Base-by-base conservation (phyloP, 306 rosid genomes). In the Ceratonia siliqua region DNA sequence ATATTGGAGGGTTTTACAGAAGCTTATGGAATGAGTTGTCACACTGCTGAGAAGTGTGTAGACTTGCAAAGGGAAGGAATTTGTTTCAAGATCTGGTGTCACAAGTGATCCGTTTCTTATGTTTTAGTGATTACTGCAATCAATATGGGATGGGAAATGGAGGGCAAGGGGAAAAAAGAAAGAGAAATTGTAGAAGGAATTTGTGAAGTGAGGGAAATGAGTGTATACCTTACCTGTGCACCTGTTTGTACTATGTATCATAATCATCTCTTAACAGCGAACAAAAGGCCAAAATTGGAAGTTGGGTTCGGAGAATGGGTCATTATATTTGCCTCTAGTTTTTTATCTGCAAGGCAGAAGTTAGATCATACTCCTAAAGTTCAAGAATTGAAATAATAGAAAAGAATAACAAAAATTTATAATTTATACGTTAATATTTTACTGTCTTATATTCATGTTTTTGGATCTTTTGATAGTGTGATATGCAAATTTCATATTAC, bases 1-100 rank as follows among this genome's bases (percentile, higher is more conserved):
- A 83, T 89, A 88, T 80, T 91, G 98, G 98, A 87, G 78, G 74
- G 91, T 85, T 71, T 68, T 88, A 79, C 84, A 57, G 79, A 81
- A 84, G 80, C 86, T 85, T 33, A 12, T 41, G 58, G 88, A 82
- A 63, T 83, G 71, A 81, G 55, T 42, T 22, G 32, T 27, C 13
- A 8, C n/a, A 48, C 2, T 28, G 25, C 10, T 3, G 25, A 43
- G 61, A 54, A 54, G 32, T 56, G 15, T 11, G 53, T 25, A 50
- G 46, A 59, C 42, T 52, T 62, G 8, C 27, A 38, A 64, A 72
- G 11, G 33, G 61, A 54, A 76, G 68, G 46, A 70, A 24, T 56
- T 64, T 14, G 32, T 66, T 22, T 53, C 24, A 25, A 43, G 27
- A 68, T n/a, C 3, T 22, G 49, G 32, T 27, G 7, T 45, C 27